These are phyloP conservation scores for Leishmania lainsoni DNA, from an alignment of 208 protist species.

Conservation along the genomic window DNA sequence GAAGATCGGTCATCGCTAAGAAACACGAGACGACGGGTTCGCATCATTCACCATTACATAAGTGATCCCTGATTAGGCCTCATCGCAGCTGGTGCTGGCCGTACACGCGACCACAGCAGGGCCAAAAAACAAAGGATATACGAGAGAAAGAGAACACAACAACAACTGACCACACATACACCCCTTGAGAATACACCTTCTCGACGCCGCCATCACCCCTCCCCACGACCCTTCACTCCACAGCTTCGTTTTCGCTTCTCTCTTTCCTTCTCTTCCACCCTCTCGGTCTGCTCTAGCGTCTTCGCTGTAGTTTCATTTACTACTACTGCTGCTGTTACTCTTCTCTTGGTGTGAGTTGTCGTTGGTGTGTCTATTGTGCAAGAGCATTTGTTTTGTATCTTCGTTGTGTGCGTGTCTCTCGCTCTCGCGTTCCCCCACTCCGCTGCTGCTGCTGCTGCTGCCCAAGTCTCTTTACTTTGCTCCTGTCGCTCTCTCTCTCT, in stretches of 20 bases:
- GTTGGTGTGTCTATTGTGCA: background rate
- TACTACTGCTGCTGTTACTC: background rate
- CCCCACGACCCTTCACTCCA: background rate
- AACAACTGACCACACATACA: background rate
- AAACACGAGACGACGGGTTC: background rate
- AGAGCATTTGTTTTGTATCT: background rate
- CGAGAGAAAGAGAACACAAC: background rate
- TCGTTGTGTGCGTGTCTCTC: no score
- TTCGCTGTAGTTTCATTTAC: background rate
- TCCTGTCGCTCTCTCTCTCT: background rate
- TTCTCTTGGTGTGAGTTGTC: background rate
- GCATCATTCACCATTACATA: background rate
- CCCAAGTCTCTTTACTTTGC: background rate
- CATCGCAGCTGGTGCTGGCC: background rate
- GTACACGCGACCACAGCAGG: background rate
- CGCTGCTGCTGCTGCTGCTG: constrained; percentile 9
- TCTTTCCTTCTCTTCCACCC: background rate
- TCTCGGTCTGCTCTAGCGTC: background rate
- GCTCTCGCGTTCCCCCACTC: background rate
- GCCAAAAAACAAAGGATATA: background rate
- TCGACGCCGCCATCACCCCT: background rate
- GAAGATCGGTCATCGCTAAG: background rate
- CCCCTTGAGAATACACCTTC: background rate
- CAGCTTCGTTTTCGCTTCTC: background rate
- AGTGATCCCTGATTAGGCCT: background rate